A percentile compares a stretch with the other conserved stretches of the same genome.
Conservation (phyloP, 2,329 filamentous ascomycete species). For the Exophiala sp. region DNA sequence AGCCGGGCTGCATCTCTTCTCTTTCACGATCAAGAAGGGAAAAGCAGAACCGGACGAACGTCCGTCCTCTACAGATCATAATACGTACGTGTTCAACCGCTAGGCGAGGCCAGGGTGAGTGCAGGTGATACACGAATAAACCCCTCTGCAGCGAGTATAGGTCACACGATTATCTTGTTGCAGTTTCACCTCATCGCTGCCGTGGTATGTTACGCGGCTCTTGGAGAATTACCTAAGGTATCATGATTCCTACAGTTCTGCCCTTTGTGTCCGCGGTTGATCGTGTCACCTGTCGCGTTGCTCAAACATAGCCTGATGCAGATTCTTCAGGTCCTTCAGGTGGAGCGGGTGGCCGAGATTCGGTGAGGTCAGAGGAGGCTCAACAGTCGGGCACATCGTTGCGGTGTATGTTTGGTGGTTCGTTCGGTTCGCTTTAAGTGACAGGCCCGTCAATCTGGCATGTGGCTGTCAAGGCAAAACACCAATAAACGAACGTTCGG, state of each 20-base stretch:
- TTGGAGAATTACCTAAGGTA: no score
- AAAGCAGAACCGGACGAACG: not conserved
- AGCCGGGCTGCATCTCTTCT: not conserved
- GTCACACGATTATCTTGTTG: not conserved
- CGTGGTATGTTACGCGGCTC: not conserved
- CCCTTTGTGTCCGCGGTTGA: not conserved
- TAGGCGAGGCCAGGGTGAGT: no score
- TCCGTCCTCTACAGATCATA: no score
- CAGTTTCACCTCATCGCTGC: not conserved
- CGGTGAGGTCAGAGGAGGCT: constrained; percentile 6
- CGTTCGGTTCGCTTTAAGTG: constrained; percentile 9
- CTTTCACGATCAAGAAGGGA: not conserved
- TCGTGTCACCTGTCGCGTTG: not conserved
- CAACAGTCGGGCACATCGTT: not conserved
- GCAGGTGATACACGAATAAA: not conserved
- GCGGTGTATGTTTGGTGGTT: not conserved
- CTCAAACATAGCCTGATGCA: not conserved
- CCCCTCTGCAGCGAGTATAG: not conserved
- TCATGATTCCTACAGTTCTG: not conserved
- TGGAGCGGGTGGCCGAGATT: constrained; percentile 4
- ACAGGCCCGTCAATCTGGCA: constrained; percentile 6
- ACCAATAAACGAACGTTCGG: not conserved
- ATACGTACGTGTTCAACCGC: no score
- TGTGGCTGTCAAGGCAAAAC: constrained; percentile 5
- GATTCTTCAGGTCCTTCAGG: not conserved